Conservation (phyloP, 164 flowering plant species). For the Stephania cephalantha region DNA sequence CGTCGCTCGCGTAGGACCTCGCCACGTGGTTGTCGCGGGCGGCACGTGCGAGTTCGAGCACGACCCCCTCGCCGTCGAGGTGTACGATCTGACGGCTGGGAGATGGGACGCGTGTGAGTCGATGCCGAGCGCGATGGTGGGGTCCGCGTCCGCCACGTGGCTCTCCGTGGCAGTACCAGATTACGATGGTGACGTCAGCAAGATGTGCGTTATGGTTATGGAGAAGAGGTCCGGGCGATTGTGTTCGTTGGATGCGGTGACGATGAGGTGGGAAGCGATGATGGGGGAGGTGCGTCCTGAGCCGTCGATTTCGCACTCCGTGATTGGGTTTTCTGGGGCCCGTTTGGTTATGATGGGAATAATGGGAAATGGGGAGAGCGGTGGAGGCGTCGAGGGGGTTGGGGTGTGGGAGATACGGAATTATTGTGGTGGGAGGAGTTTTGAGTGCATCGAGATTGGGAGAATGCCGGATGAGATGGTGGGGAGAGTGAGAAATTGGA, state of each 20-base stretch:
- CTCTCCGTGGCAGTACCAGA: slow-evolving; percentile 42
- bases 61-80: slow-evolving; percentile 59
- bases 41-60: slow-evolving; percentile 61
- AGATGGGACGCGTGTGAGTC: slow-evolving; percentile 42
- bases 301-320: slow-evolving; percentile 24
- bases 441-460: slow-evolving; percentile 28
- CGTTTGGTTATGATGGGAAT: slow-evolving; percentile 46
- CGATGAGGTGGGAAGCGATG: slow-evolving; percentile 41
- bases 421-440: not conserved
- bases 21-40: slow-evolving; percentile 55
- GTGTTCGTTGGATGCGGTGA: slow-evolving; percentile 34
- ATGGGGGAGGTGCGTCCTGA: slow-evolving; percentile 33
- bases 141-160: slow-evolving; percentile 51
- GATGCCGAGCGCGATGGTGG: slow-evolving; percentile 47
- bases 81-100: slow-evolving; percentile 29
- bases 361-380: slow-evolving; percentile 23
- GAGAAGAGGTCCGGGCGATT: slow-evolving; percentile 45
- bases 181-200: not conserved
- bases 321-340: slow-evolving; percentile 26
- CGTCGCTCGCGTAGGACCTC: slow-evolving; percentile 43
- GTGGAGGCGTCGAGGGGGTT: slow-evolving; percentile 16
- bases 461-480: slow-evolving; percentile 44
- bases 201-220: slow-evolving; percentile 37
- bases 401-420: slow-evolving; percentile 50
- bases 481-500: slow-evolving; percentile 25